phyloP scores from a whole-genome alignment of 345 rosid species.

The Dovyalis caffra region DNA sequence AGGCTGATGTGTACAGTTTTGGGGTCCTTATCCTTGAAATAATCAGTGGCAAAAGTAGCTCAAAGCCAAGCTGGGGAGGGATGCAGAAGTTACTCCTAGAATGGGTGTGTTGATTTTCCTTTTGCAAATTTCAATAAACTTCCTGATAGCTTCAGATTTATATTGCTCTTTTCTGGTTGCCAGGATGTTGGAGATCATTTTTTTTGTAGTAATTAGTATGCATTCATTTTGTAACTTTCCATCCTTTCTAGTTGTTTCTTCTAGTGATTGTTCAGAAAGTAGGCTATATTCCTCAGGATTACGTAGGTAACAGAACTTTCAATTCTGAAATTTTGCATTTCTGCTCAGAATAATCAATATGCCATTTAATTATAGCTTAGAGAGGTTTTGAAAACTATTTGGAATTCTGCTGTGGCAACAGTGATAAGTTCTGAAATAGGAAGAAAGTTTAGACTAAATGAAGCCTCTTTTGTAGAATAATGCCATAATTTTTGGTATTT shows the following conservation, averaged over 20 bases:
- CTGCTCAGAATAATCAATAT: background rate
- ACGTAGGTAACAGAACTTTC: background rate
- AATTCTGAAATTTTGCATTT: background rate
- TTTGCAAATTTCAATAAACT: background rate
- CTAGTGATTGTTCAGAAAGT: background rate
- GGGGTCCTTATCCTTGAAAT: conserved; percentile 66
- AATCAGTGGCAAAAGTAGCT: conserved; percentile 54
- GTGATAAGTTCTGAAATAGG: background rate
- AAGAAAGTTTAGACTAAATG: background rate
- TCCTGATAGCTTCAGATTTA: background rate
- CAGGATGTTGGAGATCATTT: background rate
- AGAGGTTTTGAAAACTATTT: background rate
- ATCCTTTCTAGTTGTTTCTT: background rate
- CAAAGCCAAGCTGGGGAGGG: conserved; percentile 46
- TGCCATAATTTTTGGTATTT: too few relatives aligned
- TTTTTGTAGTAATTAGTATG: background rate
- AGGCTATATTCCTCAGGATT: background rate
- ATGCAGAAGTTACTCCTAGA: conserved; percentile 48
- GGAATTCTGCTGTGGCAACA: background rate
- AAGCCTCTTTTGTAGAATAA: background rate
- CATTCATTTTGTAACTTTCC: background rate
- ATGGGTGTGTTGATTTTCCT: conserved; percentile 38
- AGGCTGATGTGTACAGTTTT: conserved; percentile 76
- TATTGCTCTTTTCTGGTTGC: conserved; percentile 3
- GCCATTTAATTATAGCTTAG: background rate